Percentiles rank a stretch among this genome's conserved stretches.
These are phyloP conservation scores for Podaxis mareebaensis DNA, from an alignment of 768 basidiomycete genomes.

Conservation along the genomic window DNA sequence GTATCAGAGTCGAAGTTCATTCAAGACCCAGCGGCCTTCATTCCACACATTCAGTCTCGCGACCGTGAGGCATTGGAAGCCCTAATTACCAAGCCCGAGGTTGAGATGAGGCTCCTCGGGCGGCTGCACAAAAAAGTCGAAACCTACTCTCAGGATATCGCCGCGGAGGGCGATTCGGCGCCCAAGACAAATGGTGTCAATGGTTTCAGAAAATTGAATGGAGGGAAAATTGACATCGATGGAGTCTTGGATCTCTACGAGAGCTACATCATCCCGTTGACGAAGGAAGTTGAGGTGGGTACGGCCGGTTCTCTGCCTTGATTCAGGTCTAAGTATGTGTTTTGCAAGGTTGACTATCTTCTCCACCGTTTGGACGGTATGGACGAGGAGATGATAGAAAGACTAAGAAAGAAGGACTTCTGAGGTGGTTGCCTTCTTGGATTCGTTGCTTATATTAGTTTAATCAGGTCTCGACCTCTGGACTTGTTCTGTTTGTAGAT, in stretches of 20 bases:
- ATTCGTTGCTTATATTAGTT: neutral
- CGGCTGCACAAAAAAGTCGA: conserved; percentile 84
- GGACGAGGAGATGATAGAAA: conserved; percentile 76
- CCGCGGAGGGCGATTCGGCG: conserved; percentile 51
- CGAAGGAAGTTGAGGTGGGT: conserved; percentile 95
- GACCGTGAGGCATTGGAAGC: conserved; percentile 78
- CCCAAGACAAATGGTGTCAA: conserved; percentile 34
- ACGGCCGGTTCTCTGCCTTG: conserved; percentile 14
- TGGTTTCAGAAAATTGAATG: conserved; percentile 31
- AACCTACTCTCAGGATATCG: conserved; percentile 82
- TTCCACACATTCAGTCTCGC: conserved; percentile 85
- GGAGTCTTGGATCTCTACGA: conserved; percentile 93
- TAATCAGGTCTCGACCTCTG: neutral
- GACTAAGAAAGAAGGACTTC: conserved; percentile 36
- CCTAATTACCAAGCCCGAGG: conserved; percentile 96
- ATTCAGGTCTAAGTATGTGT: neutral
- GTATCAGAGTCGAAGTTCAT: conserved; percentile 97
- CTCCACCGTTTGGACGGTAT: conserved; percentile 85
- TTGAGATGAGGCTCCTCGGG: conserved; percentile 81
- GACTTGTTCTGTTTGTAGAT: neutral
- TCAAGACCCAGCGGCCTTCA: conserved; percentile 81
- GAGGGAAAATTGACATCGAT: conserved; percentile 85
- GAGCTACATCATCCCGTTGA: conserved; percentile 94
- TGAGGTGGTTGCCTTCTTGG: conserved; percentile 3
- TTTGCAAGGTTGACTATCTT: conserved; percentile 88